phyloP scores from a whole-genome alignment of 345 rosid species.

The Kernera saxatilis region DNA sequence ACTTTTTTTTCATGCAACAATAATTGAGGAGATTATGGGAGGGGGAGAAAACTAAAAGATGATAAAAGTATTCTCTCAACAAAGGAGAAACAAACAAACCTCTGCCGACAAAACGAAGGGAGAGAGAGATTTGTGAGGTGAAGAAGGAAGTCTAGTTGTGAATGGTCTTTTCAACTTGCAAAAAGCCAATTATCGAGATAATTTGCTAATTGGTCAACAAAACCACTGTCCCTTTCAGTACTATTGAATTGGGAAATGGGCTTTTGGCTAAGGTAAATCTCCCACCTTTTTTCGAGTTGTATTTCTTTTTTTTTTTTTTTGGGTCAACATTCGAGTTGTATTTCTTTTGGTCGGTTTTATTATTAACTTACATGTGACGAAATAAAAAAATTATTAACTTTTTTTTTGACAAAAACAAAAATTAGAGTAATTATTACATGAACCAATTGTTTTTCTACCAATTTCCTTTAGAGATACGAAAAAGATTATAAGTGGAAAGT shows the following conservation, averaged over 20 bases:
- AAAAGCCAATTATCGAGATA: conserved; percentile 4
- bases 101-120: conserved; percentile 22
- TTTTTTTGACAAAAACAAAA: too few relatives aligned
- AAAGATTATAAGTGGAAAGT: too few relatives aligned
- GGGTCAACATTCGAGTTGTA: too few relatives aligned
- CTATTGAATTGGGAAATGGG: not conserved
- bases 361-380: not conserved
- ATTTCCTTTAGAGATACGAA: not conserved
- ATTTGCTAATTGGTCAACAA: conserved; percentile 14
- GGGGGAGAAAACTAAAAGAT: not conserved
- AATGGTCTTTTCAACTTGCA: conserved; percentile 19
- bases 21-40: conserved; percentile 1
- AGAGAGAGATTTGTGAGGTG: not conserved
- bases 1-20: not conserved
- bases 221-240: conserved; percentile 17
- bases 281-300: not conserved
- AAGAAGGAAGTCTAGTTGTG: not conserved
- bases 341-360: not conserved
- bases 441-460: not conserved
- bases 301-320: too few relatives aligned
- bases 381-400: too few relatives aligned
- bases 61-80: conserved; percentile 5
- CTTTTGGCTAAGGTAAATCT: conserved; percentile 26
- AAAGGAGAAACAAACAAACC: not conserved
- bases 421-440: too few relatives aligned